Evolutionary conservation across 306 rosid genomes (phyloP).

Genomic region (Mimosa bimucronata): DNA sequence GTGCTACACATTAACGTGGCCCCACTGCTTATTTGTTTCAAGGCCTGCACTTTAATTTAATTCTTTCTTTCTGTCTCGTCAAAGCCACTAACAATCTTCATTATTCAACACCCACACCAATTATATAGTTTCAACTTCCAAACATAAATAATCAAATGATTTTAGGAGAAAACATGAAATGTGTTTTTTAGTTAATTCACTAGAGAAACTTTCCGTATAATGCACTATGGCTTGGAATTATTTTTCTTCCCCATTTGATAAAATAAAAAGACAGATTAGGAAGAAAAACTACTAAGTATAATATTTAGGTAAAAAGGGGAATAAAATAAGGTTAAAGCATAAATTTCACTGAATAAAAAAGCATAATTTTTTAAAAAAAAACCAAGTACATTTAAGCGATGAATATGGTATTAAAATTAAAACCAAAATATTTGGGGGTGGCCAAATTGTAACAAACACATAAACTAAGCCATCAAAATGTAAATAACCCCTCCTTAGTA

Average conservation of each 20-base stretch:
- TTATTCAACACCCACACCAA: background rate
- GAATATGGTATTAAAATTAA: background rate
- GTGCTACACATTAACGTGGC: background rate
- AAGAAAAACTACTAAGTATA: background rate
- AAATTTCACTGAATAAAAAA: too few species aligned
- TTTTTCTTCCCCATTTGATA: background rate
- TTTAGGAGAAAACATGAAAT: background rate
- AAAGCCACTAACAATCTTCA: background rate
- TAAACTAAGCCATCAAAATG: background rate
- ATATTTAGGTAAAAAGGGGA: background rate
- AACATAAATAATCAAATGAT: background rate
- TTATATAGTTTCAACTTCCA: background rate
- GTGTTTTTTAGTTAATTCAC: background rate
- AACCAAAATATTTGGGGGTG: background rate
- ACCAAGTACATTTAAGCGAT: background rate
- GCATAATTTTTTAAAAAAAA: background rate
- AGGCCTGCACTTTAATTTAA: background rate
- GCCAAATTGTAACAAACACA: background rate
- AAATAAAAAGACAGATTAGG: background rate
- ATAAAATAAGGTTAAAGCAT: too few species aligned
- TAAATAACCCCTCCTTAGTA: background rate
- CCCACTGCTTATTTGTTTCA: background rate
- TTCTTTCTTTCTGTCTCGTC: background rate
- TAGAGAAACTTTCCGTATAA: background rate
- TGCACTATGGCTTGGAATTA: background rate